Evolutionary conservation across 208 protist species (phyloP), one percentile per base, ranked within the genome.

Genomic region (Acanthamoeba pearcei): DNA sequence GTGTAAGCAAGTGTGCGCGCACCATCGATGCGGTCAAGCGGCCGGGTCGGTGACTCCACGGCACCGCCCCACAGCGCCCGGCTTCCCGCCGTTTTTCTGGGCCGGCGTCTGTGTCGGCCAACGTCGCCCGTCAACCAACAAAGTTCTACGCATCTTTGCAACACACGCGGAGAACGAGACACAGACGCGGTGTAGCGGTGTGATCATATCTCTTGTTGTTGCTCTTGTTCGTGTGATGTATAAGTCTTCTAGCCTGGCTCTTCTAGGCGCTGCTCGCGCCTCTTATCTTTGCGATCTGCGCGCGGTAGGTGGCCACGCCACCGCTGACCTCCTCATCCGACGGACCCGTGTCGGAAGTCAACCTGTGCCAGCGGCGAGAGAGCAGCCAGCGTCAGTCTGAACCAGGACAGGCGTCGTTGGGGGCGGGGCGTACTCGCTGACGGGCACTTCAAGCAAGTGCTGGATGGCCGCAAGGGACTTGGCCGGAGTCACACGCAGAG

Each of bases 381-480:
- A n/a, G 8, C 76, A 60, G 19, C 22, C 76, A 55, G 49, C 49
- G 1, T 32, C 49, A 51, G 9, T 83, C 0, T 2, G n/a, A n/a
- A n/a, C n/a, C n/a, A 72, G 64, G 64, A 10, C 70, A 46, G 8
- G 29, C 27, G 66, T 5, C 42, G 66, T 17, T 2, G 22, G 70
- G 32, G 9, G 15, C 27, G n/a, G 38, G 17, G 35, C 27, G 86
- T 76, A 92, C 86, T 92, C 64, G 46, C 38, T 55, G 27, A 57
- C 9, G 42, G 86, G 64, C 22, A 35, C 5, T 53, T 92, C 86
- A 12, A 92, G 86, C 15, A 92, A 60, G 24, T 74, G 55, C 62
- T 92, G 86, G n/a, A 92, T 92, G 62, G 60, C 32, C 24, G 86
- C 22, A 3, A 92, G 64, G 3, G 86, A 76, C n/a, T 92, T 68